Conservation (phyloP, 495 filamentous ascomycete genomes). For the Barbatosphaeria neglecta region DNA sequence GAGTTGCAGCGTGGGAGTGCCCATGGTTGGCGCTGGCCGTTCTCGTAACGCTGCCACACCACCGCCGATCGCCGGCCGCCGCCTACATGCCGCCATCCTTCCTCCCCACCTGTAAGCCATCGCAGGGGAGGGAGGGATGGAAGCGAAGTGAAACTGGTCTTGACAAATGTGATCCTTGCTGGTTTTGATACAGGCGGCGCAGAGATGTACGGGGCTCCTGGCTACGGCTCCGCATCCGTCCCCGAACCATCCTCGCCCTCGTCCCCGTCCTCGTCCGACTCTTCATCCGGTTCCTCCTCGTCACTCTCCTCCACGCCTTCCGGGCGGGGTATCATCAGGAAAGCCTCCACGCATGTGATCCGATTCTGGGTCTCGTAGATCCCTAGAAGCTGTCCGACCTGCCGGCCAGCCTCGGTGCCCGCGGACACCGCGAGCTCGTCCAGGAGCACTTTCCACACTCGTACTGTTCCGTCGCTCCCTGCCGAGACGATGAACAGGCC, state of each 20-base stretch:
- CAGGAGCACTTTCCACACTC: constrained; percentile 54
- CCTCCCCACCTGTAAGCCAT: too few species aligned
- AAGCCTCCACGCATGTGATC: constrained; percentile 80
- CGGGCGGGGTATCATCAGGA: constrained; percentile 61
- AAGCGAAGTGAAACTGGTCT: too few species aligned
- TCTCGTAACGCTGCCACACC: too few species aligned
- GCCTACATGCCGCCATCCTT: too few species aligned
- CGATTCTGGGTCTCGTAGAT: constrained; percentile 76
- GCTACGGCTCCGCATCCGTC: neutral
- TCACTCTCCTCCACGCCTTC: constrained; percentile 37
- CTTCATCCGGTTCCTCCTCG: constrained; percentile 29
- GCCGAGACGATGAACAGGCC: constrained; percentile 55
- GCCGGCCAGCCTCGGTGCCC: constrained; percentile 25
- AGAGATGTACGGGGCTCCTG: too few species aligned
- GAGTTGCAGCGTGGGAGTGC: too few species aligned
- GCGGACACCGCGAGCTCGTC: constrained; percentile 25
- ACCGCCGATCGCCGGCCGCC: too few species aligned
- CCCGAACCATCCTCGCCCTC: constrained; percentile 38
- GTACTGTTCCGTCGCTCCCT: constrained; percentile 70
- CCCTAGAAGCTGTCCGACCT: constrained; percentile 61
- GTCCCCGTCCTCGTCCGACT: constrained; percentile 28
- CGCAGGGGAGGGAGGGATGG: too few species aligned
- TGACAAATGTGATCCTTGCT: too few species aligned
- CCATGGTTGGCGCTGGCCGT: too few species aligned
- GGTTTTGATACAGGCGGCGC: too few species aligned